A percentile compares a stretch with the other conserved stretches of the same genome.
Evolutionary conservation across 768 basidiomycete species (phyloP).

Genomic region (Leccinum imitatum): DNA sequence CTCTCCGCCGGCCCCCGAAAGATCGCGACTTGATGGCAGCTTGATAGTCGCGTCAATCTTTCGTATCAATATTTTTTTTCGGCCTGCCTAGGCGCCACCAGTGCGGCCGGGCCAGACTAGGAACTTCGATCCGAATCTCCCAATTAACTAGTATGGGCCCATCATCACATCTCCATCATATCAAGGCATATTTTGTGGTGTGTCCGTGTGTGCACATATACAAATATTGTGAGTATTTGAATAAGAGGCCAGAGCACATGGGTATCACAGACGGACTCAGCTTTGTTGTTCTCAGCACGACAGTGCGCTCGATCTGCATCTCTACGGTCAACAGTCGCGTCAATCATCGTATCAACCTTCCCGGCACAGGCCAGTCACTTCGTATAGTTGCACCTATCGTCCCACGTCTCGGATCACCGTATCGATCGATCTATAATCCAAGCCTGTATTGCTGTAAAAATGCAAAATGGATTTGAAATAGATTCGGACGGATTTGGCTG

Average conservation of each 20-base stretch:
- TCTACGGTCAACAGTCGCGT: too few species aligned
- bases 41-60: neutral
- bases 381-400: too few species aligned
- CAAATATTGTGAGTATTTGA: too few species aligned
- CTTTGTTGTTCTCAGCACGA: neutral
- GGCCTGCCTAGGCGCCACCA: neutral
- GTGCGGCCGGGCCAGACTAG: neutral
- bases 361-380: too few species aligned
- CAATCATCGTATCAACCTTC: too few species aligned
- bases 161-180: neutral
- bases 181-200: neutral
- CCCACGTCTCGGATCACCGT: neutral
- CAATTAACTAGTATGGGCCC: neutral
- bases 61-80: neutral
- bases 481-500: too few species aligned
- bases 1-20: neutral
- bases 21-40: neutral
- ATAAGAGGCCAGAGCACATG: neutral
- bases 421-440: neutral
- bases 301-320: too few species aligned
- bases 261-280: too few species aligned
- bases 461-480: neutral
- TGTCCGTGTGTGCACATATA: neutral
- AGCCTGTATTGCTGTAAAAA: too few species aligned
- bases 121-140: neutral